A percentile compares a stretch with the other conserved stretches of the same genome.
phyloP scores from a whole-genome alignment of 352 stramenopile genomes.

The Globisporangium carolinianum region DNA sequence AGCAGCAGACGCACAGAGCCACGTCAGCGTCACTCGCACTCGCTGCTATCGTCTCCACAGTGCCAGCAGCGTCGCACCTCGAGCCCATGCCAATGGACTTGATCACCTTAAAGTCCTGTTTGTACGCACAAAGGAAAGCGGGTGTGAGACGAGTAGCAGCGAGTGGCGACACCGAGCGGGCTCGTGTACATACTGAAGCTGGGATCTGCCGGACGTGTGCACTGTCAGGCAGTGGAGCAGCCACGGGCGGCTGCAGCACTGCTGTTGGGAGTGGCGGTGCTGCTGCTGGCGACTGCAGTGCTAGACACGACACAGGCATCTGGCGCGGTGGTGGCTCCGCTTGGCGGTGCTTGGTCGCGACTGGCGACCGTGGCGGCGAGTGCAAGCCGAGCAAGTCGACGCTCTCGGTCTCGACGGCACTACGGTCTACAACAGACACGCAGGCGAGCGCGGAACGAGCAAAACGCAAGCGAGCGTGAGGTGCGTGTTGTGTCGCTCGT shows the following conservation, averaged over 20 bases:
- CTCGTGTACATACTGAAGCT: constrained; percentile 10
- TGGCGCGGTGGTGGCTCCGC: background rate
- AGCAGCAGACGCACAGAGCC: background rate
- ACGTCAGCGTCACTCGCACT: too few relatives aligned
- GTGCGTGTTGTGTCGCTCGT: too few relatives aligned
- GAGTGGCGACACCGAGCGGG: too few relatives aligned
- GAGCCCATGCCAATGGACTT: constrained; percentile 64
- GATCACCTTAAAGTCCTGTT: constrained; percentile 28
- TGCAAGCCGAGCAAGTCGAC: constrained; percentile 28
- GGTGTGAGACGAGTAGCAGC: too few relatives aligned
- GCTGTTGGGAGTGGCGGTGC: background rate
- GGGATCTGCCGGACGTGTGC: constrained; percentile 23
- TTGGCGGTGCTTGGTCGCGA: background rate
- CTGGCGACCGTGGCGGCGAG: background rate
- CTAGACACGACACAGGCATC: background rate
- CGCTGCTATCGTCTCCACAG: too few relatives aligned
- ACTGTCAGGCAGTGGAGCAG: constrained; percentile 15
- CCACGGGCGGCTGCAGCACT: background rate
- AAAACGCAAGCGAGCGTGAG: too few relatives aligned
- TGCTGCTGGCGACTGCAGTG: background rate
- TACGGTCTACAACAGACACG: background rate
- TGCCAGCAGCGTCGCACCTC: constrained; percentile 24
- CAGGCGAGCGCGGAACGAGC: too few relatives aligned
- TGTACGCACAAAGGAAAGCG: too few relatives aligned
- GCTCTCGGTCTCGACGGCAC: constrained; percentile 6